phyloP scores from a whole-genome alignment of 2,329 filamentous ascomycete species.

The Daldinia sp. region DNA sequence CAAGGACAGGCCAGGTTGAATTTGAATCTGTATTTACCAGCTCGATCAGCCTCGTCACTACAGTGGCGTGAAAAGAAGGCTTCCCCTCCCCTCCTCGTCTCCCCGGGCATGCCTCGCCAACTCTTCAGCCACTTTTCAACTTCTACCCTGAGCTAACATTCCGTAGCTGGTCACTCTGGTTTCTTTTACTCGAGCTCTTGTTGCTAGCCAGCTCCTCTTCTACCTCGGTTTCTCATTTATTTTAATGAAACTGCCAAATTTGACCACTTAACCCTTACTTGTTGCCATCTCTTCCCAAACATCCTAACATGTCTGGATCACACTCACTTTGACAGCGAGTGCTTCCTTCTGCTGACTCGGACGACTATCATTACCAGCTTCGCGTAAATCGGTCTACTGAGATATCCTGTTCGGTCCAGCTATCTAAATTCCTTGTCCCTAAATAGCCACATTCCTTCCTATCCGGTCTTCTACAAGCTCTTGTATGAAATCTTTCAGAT shows the following conservation, averaged over 20 bases:
- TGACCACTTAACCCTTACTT: conserved; percentile 16
- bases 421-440: conserved; percentile 35
- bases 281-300: conserved; percentile 25
- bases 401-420: conserved; percentile 27
- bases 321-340: conserved; percentile 42
- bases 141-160: conserved; percentile 36
- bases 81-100: conserved; percentile 46
- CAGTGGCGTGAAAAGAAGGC: conserved; percentile 49
- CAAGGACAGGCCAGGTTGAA: conserved; percentile 47
- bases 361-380: conserved; percentile 24
- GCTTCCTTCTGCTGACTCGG: conserved; percentile 28
- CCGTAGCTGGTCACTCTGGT: conserved; percentile 28
- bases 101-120: conserved; percentile 44
- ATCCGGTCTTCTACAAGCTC: conserved; percentile 51
- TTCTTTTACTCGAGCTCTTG: conserved; percentile 17
- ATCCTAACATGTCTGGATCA: conserved; percentile 33
- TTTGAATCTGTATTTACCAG: conserved; percentile 44
- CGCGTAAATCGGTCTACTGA: conserved; percentile 32
- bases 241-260: conserved; percentile 27
- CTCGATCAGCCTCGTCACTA: conserved; percentile 52
- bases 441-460: conserved; percentile 41
- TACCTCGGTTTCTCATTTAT: conserved; percentile 36
- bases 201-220: conserved; percentile 33
- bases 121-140: conserved; percentile 48
- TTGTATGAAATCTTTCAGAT: conserved; percentile 59